Base-by-base conservation (phyloP, 2,329 filamentous ascomycete genomes). In the Leptographium wingfieldii region DNA sequence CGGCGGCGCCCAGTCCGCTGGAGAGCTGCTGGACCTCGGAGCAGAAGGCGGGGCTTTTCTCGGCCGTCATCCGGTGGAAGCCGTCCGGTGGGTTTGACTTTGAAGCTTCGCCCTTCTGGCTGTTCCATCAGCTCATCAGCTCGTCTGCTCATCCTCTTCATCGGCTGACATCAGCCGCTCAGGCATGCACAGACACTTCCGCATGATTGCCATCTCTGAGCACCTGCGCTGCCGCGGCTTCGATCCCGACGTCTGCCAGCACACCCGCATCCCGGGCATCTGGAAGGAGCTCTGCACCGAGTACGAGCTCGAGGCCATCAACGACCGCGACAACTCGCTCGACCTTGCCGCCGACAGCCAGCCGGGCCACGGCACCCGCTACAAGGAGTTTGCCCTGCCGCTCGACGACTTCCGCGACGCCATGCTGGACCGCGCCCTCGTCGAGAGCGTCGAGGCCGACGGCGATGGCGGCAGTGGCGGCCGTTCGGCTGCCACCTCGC, bases 111-210 rank as follows among this genome's bases (percentile, higher is more conserved):
- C 22, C 22, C 22, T 22, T 22, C 22, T 22, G 22, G 22, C 22
- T 22, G 22, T 22, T 22, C 22, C 22, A 22, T 22, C 22, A 22
- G 22, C 22, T 1, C 22, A 22, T 22, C 22, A 22, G 22, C 22
- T 22, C 22, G 22, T 22, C 22, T 22, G 22, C 22, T 22, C 22
- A 22, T 11, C 3, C 31, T 29, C n/a, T n/a, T 7, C 9, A 22
- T 22, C 22, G 22, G 31, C 48, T 40, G 29, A 29, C 29, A 22
- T 22, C 22, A 22, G 31, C 48, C 29, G 29, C n/a, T n/a, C 22
- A 89, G 89, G 91, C 62, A 88, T 96, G 80, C 91, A 96, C 75
- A 95, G 92, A 71, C 90, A 96, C 72, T 95, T 96, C 70, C 86
- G 90, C 62, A 92, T 96, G 80, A 84, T 96, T 64, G 85, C 90